A percentile compares a stretch with the other conserved stretches of the same genome.
These are phyloP conservation scores for Zygoascus biomembranicola DNA, from an alignment of 805 yeast genomes.

Conservation along the genomic window DNA sequence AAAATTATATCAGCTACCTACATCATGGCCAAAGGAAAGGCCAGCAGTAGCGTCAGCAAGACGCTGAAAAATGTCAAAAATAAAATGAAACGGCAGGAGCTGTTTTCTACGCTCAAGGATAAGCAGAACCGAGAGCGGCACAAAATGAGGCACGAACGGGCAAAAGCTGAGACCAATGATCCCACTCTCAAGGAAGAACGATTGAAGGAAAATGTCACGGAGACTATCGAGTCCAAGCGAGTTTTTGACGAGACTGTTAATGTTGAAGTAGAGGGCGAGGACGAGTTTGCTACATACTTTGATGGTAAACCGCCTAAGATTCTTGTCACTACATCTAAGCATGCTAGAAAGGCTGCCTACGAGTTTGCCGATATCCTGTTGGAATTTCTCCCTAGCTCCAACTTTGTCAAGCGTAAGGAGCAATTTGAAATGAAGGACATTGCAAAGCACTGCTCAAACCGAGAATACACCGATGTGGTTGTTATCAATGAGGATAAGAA, in stretches of 20 bases:
- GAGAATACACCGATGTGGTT: slow-evolving; percentile 81
- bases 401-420: slow-evolving; percentile 79
- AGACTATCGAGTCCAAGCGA: slow-evolving; percentile 75
- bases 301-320: slow-evolving; percentile 69
- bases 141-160: slow-evolving; percentile 66
- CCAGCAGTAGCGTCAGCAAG: neutral
- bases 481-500: slow-evolving; percentile 94
- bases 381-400: slow-evolving; percentile 77
- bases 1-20: neutral
- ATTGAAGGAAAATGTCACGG: slow-evolving; percentile 66
- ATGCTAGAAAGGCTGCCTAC: slow-evolving; percentile 80
- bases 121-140: slow-evolving; percentile 72
- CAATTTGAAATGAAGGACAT: slow-evolving; percentile 82
- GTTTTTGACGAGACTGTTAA: slow-evolving; percentile 78
- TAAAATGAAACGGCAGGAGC: slow-evolving; percentile 71
- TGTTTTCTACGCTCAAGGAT: slow-evolving; percentile 65
- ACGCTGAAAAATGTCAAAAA: slow-evolving; percentile 30
- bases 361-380: slow-evolving; percentile 81
- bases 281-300: slow-evolving; percentile 53
- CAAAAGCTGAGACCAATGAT: slow-evolving; percentile 76
- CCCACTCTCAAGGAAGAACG: slow-evolving; percentile 80
- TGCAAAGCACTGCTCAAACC: slow-evolving; percentile 68
- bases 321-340: slow-evolving; percentile 78
- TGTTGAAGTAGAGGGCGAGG: slow-evolving; percentile 35
- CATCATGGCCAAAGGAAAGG: neutral